Evolutionary conservation across 441 rosid species (phyloP), one percentile per base, ranked within the genome.

Genomic region (Jatropha podagrica): DNA sequence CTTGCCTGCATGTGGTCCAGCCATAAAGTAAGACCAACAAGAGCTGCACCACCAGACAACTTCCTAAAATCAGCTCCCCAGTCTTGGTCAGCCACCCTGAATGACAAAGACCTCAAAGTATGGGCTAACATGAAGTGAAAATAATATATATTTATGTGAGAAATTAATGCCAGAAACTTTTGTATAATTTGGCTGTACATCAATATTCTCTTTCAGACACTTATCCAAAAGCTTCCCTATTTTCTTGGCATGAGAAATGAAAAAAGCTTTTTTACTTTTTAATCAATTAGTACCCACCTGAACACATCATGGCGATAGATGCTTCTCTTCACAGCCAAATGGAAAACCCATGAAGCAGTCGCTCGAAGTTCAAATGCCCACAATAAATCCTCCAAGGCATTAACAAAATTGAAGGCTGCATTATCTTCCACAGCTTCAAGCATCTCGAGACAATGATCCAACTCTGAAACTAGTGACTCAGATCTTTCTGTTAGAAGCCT

Each of bases 51-150:
- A 61, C 93, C 98, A 8, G 99, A 95, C 77, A 95, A 71, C 85
- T 89, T 93, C 77, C 99, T 89, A 71, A 95, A 88, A 83, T 95
- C 99, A 74, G 99, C 97, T 55, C 97, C 95, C 99, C 99, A 93
- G 63, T 92, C 95, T 78, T 91, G 92, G 77, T 91, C 99, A 74
- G 97, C 94, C 77, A 95, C 95, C 86, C 99, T 95, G 92, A 72
- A 83, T 71, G 82, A 81, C 65, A 71, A 61, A 81, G 69, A 69
- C 51, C 54, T 79, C 75, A 77, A 59, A 1, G 48, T 41, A 76
- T 44, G 38, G 63, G 68, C 49, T 73, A 74, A 76, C 6, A 14
- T 65, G 72, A 8, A 5, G 51, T 65, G 61, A n/a, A 69, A 55
- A 5, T 37, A 51, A 51, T 42, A 61, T 5, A 67, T n/a, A 42